A percentile compares a stretch with the other conserved stretches of the same genome.
Evolutionary conservation across 805 yeast species (phyloP).

Genomic region (Metschnikowia kofuensis): DNA sequence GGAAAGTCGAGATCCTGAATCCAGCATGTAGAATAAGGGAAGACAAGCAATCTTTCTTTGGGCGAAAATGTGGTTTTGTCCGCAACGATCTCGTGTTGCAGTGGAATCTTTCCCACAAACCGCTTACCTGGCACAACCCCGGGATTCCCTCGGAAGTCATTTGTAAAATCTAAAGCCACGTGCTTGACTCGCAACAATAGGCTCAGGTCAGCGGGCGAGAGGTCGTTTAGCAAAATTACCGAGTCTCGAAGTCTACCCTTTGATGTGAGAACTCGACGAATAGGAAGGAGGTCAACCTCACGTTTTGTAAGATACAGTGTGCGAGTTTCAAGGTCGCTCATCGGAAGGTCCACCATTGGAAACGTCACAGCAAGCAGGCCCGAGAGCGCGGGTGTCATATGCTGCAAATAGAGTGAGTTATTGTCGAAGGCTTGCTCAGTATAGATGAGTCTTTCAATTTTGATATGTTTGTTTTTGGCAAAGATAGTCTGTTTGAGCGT

Average conservation of each 20-base stretch:
- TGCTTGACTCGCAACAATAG: slow-evolving; percentile 15
- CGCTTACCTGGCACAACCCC: slow-evolving; percentile 34
- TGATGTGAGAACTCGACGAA: slow-evolving; percentile 8
- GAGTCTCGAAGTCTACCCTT: slow-evolving; percentile 6
- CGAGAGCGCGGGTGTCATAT: neutral
- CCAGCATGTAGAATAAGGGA: slow-evolving; percentile 34
- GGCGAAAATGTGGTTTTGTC: neutral
- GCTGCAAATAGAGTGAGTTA: neutral
- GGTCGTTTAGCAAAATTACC: slow-evolving; percentile 10
- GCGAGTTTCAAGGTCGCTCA: slow-evolving; percentile 3
- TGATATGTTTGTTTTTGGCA: too few relatives aligned
- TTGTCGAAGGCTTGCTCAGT: neutral
- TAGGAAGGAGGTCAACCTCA: slow-evolving; percentile 13
- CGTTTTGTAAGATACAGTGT: slow-evolving; percentile 9
- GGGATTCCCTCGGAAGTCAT: slow-evolving; percentile 4
- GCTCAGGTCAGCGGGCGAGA: slow-evolving; percentile 5
- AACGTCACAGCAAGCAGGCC: neutral
- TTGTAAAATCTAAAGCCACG: slow-evolving; percentile 13
- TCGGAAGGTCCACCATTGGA: neutral
- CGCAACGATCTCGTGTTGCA: slow-evolving; percentile 12
- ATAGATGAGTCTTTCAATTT: too few relatives aligned
- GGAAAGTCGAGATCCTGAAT: slow-evolving; percentile 18
- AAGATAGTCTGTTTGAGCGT: too few relatives aligned
- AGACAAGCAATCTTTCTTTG: slow-evolving; percentile 22
- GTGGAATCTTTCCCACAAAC: slow-evolving; percentile 28